A percentile compares a stretch with the other conserved stretches of the same genome.
These are phyloP conservation scores for Sclerotinia nivalis DNA, from an alignment of 2,329 filamentous ascomycete species.

Conservation along the genomic window DNA sequence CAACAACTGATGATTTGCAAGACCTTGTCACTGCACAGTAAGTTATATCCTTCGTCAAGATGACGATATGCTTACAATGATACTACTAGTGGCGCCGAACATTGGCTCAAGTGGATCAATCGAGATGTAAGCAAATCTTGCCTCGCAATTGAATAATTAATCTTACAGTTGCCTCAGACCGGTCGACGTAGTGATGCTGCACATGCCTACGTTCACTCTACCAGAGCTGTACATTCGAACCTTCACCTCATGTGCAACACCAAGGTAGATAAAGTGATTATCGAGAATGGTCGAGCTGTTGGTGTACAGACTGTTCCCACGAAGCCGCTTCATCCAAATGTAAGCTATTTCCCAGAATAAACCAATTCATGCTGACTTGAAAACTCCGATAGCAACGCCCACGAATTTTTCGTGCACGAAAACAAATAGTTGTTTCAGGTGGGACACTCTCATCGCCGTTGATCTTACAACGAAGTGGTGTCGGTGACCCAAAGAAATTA, in stretches of 20 bases:
- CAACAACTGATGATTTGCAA: constrained; percentile 73
- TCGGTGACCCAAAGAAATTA: constrained; percentile 54
- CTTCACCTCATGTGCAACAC: constrained; percentile 60
- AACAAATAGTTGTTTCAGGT: constrained; percentile 51
- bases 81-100: constrained; percentile 62
- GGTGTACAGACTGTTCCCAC: constrained; percentile 70
- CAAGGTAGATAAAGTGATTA: constrained; percentile 56
- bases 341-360: constrained; percentile 30
- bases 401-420: constrained; percentile 40
- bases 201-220: constrained; percentile 76
- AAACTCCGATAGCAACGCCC: constrained; percentile 37
- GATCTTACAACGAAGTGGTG: constrained; percentile 62
- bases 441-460: constrained; percentile 42
- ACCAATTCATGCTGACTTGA: constrained; percentile 31
- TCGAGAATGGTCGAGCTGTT: constrained; percentile 63
- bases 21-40: constrained; percentile 63
- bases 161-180: constrained; percentile 45
- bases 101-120: constrained; percentile 88
- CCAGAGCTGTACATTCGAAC: constrained; percentile 62
- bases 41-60: neutral
- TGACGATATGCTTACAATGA: constrained; percentile 5
- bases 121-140: constrained; percentile 49
- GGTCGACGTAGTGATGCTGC: constrained; percentile 76
- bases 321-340: constrained; percentile 62
- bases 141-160: neutral